These are phyloP conservation scores for Acer saccharum DNA, from an alignment of 345 rosid species.

Conservation along the genomic window DNA sequence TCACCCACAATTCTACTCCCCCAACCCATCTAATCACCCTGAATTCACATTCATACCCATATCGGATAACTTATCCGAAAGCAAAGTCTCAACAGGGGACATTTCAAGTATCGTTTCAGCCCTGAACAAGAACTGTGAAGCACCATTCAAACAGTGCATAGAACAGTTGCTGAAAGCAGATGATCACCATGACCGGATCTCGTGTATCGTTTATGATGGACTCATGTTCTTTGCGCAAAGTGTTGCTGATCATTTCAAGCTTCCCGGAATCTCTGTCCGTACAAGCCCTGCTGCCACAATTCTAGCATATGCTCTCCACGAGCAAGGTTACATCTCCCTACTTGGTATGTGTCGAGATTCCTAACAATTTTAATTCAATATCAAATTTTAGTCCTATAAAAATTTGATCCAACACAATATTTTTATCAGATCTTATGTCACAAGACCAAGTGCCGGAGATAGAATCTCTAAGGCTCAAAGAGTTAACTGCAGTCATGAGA, in stretches of 20 bases:
- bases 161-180: constrained; percentile 18
- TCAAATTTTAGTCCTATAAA: neutral
- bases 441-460: constrained; percentile 13
- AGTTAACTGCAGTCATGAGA: neutral
- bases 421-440: constrained; percentile 24
- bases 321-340: constrained; percentile 25
- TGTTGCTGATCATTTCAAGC: constrained; percentile 28
- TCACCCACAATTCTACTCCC: constrained; percentile 38
- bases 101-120: neutral
- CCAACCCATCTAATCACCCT: constrained; percentile 10
- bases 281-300: constrained; percentile 22
- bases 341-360: constrained; percentile 14
- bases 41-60: no score
- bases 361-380: neutral
- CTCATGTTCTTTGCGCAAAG: constrained; percentile 30
- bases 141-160: constrained; percentile 21
- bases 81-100: constrained; percentile 6
- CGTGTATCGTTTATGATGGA: constrained; percentile 36
- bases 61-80: no score
- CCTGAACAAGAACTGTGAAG: constrained; percentile 22
- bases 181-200: neutral
- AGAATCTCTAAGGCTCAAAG: constrained; percentile 22
- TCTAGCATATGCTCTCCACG: neutral
- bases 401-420: neutral
- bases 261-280: constrained; percentile 25